phyloP scores from a whole-genome alignment of 2,329 filamentous ascomycete genomes.

The Aspergillus sp. region DNA sequence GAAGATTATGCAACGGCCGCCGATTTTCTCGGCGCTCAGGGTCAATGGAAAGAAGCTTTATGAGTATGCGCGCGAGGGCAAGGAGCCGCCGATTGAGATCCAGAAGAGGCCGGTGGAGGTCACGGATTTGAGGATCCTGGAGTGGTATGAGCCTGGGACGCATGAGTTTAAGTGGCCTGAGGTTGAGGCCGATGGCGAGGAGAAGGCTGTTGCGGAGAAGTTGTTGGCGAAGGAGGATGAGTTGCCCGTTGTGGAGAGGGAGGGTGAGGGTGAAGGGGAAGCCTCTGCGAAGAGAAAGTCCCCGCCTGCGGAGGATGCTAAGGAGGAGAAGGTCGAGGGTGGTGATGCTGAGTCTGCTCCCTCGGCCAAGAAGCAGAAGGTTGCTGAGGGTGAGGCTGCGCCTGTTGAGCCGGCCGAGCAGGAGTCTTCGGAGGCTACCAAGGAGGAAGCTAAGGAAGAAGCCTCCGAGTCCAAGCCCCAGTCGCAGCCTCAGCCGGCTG shows the following conservation, averaged over 20 bases:
- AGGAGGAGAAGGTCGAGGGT: conserved; percentile 20
- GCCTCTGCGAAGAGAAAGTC: conserved; percentile 28
- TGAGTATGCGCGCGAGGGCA: conserved; percentile 91
- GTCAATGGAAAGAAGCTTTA: conserved; percentile 94
- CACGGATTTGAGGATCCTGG: conserved; percentile 72
- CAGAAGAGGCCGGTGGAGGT: conserved; percentile 78
- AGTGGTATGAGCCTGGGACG: conserved; percentile 79
- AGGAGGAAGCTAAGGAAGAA: not conserved
- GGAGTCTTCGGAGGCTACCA: not conserved
- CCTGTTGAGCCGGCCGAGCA: conserved; percentile 10
- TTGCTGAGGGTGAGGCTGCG: conserved; percentile 28
- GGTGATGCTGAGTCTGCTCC: conserved; percentile 29
- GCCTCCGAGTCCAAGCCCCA: not conserved
- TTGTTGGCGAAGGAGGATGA: conserved; percentile 49
- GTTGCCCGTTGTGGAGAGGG: conserved; percentile 26
- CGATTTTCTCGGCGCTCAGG: conserved; percentile 88
- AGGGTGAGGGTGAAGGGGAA: conserved; percentile 33
- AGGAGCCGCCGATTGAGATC: conserved; percentile 81
- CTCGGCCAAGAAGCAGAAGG: conserved; percentile 35
- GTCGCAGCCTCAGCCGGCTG: conserved; percentile 56
- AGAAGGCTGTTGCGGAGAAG: conserved; percentile 64
- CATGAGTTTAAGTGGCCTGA: conserved; percentile 77
- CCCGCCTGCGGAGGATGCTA: conserved; percentile 28
- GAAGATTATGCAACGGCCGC: conserved; percentile 84
- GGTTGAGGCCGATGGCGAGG: no score